Conservation (phyloP, 2,329 filamentous ascomycete species). For the Zymoseptoria passerinii region DNA sequence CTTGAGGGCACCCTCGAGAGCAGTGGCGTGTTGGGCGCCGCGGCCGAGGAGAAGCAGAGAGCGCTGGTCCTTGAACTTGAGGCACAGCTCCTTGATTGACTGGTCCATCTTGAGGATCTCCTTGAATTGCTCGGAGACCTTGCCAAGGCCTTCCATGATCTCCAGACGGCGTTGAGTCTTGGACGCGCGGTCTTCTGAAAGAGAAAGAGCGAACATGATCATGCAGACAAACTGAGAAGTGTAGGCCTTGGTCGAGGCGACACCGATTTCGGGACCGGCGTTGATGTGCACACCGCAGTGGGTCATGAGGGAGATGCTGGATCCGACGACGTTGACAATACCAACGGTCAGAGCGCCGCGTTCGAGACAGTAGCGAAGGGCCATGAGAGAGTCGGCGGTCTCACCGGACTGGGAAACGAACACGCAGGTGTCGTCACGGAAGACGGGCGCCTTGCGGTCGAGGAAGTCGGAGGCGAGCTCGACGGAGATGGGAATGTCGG, state of each 20-base stretch:
- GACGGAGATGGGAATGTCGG: conserved; percentile 94
- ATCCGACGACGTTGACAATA: conserved; percentile 97
- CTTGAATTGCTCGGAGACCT: conserved; percentile 85
- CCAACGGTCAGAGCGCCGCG: conserved; percentile 93
- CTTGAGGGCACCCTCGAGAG: conserved; percentile 93
- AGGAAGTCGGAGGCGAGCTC: conserved; percentile 98
- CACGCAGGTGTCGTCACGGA: conserved; percentile 98
- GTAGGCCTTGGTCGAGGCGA: conserved; percentile 98
- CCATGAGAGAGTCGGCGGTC: conserved; percentile 95
- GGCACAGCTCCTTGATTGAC: conserved; percentile 88
- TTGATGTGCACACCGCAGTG: conserved; percentile 99
- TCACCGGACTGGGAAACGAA: conserved; percentile 99
- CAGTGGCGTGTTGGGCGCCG: conserved; percentile 94
- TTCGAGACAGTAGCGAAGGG: conserved; percentile 94
- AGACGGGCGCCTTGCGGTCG: conserved; percentile 90
- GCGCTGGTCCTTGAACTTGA: conserved; percentile 96
- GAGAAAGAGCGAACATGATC: conserved; percentile 97
- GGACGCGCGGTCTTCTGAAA: conserved; percentile 92
- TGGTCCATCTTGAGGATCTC: conserved; percentile 85
- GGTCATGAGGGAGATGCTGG: conserved; percentile 95
- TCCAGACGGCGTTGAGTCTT: conserved; percentile 87
- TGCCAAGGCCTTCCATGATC: conserved; percentile 87
- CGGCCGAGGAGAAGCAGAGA: conserved; percentile 85
- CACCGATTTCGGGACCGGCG: conserved; percentile 95
- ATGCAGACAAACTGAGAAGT: conserved; percentile 99